Conservation (phyloP, 257 asterid genomes). For the Solanum sparsipilum region DNA sequence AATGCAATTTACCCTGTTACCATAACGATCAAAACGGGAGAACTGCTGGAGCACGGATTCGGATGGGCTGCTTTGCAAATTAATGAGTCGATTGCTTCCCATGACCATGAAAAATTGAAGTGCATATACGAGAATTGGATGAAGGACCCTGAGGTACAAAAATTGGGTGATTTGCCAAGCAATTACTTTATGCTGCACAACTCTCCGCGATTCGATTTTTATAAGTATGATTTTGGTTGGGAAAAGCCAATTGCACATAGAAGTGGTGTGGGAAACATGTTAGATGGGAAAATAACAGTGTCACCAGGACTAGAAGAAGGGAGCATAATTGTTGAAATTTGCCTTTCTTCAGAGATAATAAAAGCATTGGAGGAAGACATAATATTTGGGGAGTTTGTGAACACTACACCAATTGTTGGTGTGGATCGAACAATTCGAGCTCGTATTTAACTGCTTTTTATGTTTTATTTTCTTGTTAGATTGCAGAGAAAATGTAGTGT, state of each 20-base stretch:
- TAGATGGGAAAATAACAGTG: slow-evolving; percentile 31
- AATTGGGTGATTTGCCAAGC: slow-evolving; percentile 3
- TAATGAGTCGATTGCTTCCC: slow-evolving; percentile 8
- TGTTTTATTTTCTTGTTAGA: neutral
- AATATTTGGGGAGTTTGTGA: slow-evolving; percentile 30
- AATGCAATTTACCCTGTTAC: slow-evolving; percentile 1
- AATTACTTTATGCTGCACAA: slow-evolving; percentile 3
- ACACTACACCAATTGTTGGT: neutral
- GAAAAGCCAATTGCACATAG: slow-evolving; percentile 41
- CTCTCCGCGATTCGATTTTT: slow-evolving; percentile 38
- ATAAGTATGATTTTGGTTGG: slow-evolving; percentile 48
- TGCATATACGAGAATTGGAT: neutral
- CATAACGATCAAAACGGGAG: neutral
- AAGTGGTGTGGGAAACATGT: slow-evolving; percentile 26
- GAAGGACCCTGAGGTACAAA: neutral
- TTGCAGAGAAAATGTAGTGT: neutral
- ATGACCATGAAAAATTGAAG: neutral
- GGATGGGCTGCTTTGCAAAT: slow-evolving; percentile 22
- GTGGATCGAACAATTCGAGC: neutral
- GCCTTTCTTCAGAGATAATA: slow-evolving; percentile 21
- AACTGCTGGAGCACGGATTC: neutral
- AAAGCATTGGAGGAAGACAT: slow-evolving; percentile 14
- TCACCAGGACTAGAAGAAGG: slow-evolving; percentile 25
- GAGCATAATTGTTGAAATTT: slow-evolving; percentile 35
- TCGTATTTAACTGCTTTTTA: neutral